Evolutionary conservation across 805 yeast species (phyloP), one percentile per base, ranked within the genome.

Genomic region (Barnettozyma wickerhamii): DNA sequence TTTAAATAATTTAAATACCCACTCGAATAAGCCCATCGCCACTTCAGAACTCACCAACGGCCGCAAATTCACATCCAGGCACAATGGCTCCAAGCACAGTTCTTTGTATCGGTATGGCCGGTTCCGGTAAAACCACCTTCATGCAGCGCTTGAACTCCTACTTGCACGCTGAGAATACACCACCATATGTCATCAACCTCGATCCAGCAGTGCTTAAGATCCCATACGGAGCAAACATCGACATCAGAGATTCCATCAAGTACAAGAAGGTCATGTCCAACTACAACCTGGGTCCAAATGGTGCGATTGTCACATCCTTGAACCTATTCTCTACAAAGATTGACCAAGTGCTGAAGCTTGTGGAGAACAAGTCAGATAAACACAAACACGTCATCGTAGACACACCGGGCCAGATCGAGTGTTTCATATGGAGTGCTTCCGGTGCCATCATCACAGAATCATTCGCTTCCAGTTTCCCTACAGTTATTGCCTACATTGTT

Each of bases 381-480:
- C 71, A 71, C 49, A 63, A 77, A 17, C 83, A 89, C 60, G 85
- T 90, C 49, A 81, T 93, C 28, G 77, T 91, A 37, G 99, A 93
- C 64, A 93, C 99, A 1, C 99, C 99, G 0, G 99, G 99, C 10
- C 99, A 93, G 64, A 93, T 93, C 47, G 99, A 93, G 64, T 90
- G 97, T 66, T 93, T 93, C 61, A 89, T 93, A 32, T 93, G 99
- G 99, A 82, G 95, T 34, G 99, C 99, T 0, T 85, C 96, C 18
- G 99, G 99, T 10, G 77, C 96, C 18, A 93, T 93, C 47, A 84
- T 93, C 44, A 91, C 98, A 1, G 99, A 93, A 59, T 89, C 97
- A 0, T 86, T 93, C 66, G 99, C 98, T 1, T 84, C 95, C 0
- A 79, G 95, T 4, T 87, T 88, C 60, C 99, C 99, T 14, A 93